phyloP scores from a whole-genome alignment of 2,329 filamentous ascomycete genomes.

The Botrytis fabae region DNA sequence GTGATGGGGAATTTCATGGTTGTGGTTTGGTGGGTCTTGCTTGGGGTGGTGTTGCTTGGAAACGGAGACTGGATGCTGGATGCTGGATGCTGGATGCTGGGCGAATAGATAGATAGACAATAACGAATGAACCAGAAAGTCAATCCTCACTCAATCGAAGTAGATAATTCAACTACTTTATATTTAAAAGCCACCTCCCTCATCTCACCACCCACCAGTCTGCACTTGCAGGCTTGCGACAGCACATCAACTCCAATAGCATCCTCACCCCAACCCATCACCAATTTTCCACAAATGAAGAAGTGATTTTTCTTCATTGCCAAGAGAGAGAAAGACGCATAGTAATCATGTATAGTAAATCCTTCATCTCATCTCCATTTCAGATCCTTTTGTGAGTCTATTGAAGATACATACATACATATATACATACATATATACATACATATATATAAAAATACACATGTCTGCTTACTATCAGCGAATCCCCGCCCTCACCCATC shows the following conservation, averaged over 20 bases:
- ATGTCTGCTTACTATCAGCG: neutral
- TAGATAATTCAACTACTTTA: neutral
- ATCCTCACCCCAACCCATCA: neutral
- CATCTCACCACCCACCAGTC: neutral
- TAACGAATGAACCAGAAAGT: neutral
- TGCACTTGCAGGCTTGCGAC: neutral
- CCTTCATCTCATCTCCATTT: neutral
- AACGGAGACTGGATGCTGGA: neutral
- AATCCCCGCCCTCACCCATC: neutral
- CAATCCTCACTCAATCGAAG: neutral
- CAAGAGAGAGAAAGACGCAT: neutral
- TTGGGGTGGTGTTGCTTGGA: neutral
- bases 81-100: neutral
- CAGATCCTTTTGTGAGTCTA: neutral
- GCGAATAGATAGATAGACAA: neutral
- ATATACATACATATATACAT: too few species aligned
- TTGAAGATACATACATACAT: neutral
- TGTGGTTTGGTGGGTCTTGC: neutral
- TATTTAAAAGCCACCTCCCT: neutral
- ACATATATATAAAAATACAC: neutral
- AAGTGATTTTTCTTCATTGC: neutral
- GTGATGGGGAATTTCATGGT: neutral
- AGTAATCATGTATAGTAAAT: neutral
- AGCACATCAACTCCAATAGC: neutral
- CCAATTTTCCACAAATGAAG: slow-evolving; percentile 5